Conservation (phyloP, 1,284 basidiomycete species). For the Ustilago bromivora region DNA sequence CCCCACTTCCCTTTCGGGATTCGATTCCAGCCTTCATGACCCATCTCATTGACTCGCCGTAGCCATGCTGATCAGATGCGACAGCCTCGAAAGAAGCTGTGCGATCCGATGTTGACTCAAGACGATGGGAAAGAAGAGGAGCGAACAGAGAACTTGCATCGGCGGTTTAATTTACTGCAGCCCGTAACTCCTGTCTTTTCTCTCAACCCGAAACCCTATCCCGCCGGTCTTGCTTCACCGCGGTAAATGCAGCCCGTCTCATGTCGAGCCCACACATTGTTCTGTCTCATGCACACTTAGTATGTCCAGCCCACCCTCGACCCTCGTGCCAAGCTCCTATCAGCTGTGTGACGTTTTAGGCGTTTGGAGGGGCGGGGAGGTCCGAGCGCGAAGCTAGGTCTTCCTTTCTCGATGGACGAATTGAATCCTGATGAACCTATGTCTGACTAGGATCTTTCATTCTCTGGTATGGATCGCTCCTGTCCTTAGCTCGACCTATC, state of each 20-base stretch:
- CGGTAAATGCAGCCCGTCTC: conserved; percentile 3
- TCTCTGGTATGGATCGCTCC: not conserved
- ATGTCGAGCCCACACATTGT: not conserved
- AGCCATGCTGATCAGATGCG: no score
- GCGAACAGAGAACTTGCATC: not conserved
- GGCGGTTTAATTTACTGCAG: not conserved
- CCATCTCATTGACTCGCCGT: not conserved
- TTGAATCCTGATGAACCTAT: not conserved
- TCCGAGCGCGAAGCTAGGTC: not conserved
- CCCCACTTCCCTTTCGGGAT: not conserved
- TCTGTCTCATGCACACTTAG: not conserved
- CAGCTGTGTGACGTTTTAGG: not conserved
- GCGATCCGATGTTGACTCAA: not conserved
- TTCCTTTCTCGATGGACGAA: not conserved
- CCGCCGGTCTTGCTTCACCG: not conserved
- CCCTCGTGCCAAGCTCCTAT: not conserved
- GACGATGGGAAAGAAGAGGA: not conserved
- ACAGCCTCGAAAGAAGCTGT: no score
- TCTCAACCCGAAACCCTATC: not conserved
- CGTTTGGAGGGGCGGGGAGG: not conserved
- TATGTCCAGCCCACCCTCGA: not conserved
- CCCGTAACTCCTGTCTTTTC: not conserved
- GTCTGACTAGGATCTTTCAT: not conserved
- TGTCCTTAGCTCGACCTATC: not conserved
- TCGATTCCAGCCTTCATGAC: not conserved